Percentiles rank a stretch among this genome's conserved stretches.
Evolutionary conservation across 2,329 filamentous ascomycete genomes (phyloP).

Genomic region (Sporothrix mexicana): DNA sequence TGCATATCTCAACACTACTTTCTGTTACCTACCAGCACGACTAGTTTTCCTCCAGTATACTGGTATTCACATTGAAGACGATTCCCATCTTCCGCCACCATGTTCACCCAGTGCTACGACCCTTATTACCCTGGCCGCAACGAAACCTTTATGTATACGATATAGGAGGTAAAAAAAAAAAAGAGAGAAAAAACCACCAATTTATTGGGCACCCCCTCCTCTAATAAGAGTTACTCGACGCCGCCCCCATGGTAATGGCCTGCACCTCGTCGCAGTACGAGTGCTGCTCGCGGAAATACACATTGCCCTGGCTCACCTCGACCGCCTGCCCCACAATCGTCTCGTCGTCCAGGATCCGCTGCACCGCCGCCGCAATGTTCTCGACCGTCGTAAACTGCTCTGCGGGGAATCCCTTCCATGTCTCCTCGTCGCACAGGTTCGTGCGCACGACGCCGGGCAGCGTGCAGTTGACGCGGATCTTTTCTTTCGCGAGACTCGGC

Average conservation of each 20-base stretch:
- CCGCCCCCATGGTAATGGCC: slow-evolving; percentile 3
- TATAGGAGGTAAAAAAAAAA: too few species aligned
- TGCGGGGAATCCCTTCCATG: slow-evolving; percentile 16
- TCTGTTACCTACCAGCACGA: too few species aligned
- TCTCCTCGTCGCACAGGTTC: slow-evolving; percentile 24
- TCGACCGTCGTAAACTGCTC: slow-evolving; percentile 28
- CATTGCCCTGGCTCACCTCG: slow-evolving; percentile 29
- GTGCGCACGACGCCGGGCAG: slow-evolving; percentile 30
- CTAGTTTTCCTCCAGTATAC: too few species aligned
- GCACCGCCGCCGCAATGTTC: slow-evolving; percentile 25
- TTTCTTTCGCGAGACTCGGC: slow-evolving; percentile 18
- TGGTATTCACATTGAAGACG: too few species aligned
- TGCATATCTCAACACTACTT: too few species aligned
- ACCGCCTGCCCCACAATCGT: slow-evolving; percentile 4
- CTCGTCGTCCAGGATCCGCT: slow-evolving; percentile 19
- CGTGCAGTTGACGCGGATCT: slow-evolving; percentile 32
- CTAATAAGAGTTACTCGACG: background rate
- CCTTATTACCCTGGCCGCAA: too few species aligned
- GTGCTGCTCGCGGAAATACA: slow-evolving; percentile 27
- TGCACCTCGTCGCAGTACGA: slow-evolving; percentile 22
- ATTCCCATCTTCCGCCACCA: too few species aligned
- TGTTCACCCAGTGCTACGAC: too few species aligned
- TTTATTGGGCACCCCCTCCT: too few species aligned
- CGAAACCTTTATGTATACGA: too few species aligned
- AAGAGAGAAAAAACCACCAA: too few species aligned